phyloP scores from a whole-genome alignment of 805 yeast genomes.

The Candida yuanshanica region DNA sequence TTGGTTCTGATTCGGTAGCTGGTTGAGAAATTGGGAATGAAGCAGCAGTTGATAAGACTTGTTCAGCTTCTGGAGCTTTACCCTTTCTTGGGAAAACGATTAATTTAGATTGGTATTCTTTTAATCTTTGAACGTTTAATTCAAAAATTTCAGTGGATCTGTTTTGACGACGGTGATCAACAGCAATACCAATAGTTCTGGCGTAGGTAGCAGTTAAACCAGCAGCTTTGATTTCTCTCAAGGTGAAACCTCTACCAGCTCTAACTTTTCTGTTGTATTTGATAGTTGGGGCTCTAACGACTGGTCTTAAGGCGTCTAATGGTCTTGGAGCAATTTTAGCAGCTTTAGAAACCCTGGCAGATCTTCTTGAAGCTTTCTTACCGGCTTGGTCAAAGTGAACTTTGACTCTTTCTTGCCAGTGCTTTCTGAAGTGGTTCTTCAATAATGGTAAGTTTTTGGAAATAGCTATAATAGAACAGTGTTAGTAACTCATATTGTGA shows the following conservation, averaged over 20 bases:
- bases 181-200: constrained; percentile 97
- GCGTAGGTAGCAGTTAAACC: constrained; percentile 93
- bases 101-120: constrained; percentile 93
- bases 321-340: constrained; percentile 97
- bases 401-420: constrained; percentile 99
- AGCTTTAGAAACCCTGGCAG: constrained; percentile 88
- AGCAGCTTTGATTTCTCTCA: constrained; percentile 97
- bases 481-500: constrained; percentile 11
- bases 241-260: constrained; percentile 99
- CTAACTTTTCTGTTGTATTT: constrained; percentile 99
- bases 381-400: constrained; percentile 99
- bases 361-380: constrained; percentile 96
- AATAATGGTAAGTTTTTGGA: constrained; percentile 97
- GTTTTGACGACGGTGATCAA: constrained; percentile 99
- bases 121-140: constrained; percentile 90
- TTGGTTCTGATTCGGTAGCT: constrained; percentile 66
- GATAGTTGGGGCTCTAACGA: constrained; percentile 98
- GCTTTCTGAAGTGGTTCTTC: constrained; percentile 99
- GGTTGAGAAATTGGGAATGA: constrained; percentile 90
- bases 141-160: constrained; percentile 93
- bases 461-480: constrained; percentile 61
- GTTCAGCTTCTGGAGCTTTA: constrained; percentile 73
- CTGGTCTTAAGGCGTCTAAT: constrained; percentile 91
- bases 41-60: constrained; percentile 67
- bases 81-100: constrained; percentile 94